Percentiles rank a stretch among this genome's conserved stretches.
phyloP scores from a whole-genome alignment of 129 eudicot genomes.

The Lactuca saligna region DNA sequence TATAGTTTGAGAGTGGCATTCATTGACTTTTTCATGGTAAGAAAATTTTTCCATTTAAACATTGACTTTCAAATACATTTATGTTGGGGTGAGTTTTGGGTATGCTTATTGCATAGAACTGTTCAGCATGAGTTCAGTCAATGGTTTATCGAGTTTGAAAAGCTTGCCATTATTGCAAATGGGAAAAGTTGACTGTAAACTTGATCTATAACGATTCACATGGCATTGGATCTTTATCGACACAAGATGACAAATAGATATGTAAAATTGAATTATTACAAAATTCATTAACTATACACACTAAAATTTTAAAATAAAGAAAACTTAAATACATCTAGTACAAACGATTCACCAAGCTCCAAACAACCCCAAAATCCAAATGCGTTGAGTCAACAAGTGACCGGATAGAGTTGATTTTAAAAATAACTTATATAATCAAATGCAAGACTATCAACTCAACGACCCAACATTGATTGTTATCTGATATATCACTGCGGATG shows the following conservation, averaged over 20 bases:
- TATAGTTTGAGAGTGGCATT: neutral
- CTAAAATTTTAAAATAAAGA: no score
- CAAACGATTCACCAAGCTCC: no score
- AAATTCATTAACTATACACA: no score
- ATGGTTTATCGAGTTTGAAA: neutral
- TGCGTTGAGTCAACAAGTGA: no score
- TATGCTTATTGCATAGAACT: neutral
- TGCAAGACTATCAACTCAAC: no score
- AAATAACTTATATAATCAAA: no score
- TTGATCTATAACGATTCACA: neutral
- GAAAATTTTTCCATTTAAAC: neutral
- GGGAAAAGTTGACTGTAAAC: neutral
- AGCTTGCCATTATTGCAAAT: neutral
- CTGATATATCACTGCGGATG: no score
- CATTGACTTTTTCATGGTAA: neutral
- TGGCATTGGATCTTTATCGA: neutral
- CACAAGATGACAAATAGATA: neutral
- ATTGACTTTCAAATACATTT: neutral
- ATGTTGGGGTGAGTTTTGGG: neutral
- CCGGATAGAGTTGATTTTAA: no score
- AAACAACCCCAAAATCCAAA: no score
- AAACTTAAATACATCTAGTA: no score
- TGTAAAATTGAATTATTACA: neutral
- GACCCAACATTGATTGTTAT: no score
- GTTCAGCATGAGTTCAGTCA: neutral